Base-by-base conservation (phyloP, 1,284 basidiomycete genomes). In the Melanopsichium pennsylvanicum region DNA sequence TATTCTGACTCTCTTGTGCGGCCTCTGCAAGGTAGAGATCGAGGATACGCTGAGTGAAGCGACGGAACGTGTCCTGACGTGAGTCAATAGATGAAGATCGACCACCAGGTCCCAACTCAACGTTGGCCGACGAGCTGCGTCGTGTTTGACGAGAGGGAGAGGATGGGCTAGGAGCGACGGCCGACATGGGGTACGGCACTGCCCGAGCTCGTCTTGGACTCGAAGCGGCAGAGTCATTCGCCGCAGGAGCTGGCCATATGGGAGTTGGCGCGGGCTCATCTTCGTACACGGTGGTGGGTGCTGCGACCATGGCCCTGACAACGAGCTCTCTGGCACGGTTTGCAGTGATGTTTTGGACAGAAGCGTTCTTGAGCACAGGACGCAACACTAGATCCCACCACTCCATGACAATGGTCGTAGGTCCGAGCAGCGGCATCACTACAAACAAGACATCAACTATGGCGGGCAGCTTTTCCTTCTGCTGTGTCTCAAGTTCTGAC, bases 381-480 rank as follows among this genome's bases (percentile, higher is more conserved):
- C 69, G 58, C 10, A 81, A 48, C 10, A 78, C 50, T 23, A 70
- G 60, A 27, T 77, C 76, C 72, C 74, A 79, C 79, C 79, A 81
- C 37, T 74, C 61, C 48, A 67, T 50, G 2, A 76, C 62, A 25
- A 80, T 67, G 26, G 35, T 39, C 5, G 33, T 33, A 13, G 73
- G 44, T 12, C 62, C 68, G 12, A 79, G 42, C 13, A 79, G 36
- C 9, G 67, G 52, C 21, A 54, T 61, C n/a, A 74, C 36, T 6
- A 50, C 50, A 22, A 62, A 61, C 34, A 80, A 59, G 38, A 70
- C 48, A 21, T 67, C 72, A 52, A 75, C 62, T 11, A 77, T 23
- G 10, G 61, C 50, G 18, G 71, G 51, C 15, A 55, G 52, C 46
- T 63, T 69, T 4, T 48, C 35, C 18, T 57, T 38, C 19, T 63